Conservation (phyloP, 192 early-diverging fungal genomes). For the Linnemannia schmuckeri region DNA sequence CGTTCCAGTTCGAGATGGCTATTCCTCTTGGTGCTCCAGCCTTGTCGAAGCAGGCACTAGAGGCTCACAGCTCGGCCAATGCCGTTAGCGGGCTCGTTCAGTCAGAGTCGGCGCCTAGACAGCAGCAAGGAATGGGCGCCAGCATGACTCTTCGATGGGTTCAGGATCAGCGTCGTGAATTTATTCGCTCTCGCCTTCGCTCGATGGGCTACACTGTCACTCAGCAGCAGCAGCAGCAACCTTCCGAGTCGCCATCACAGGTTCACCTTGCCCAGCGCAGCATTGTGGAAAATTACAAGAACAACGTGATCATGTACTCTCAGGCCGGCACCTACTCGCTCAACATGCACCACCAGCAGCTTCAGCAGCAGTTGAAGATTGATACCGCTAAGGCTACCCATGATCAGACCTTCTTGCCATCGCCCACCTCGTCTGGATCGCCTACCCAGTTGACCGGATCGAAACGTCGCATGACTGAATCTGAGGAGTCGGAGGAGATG, state of each 20-base stretch:
- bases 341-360: conserved; percentile 7
- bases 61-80: background rate
- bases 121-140: conserved; percentile 53
- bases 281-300: conserved; percentile 40
- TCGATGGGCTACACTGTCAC: conserved; percentile 35
- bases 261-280: background rate
- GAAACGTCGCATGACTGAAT: conserved; percentile 36
- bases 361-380: conserved; percentile 5
- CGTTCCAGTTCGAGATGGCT: conserved; percentile 42
- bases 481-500: conserved; percentile 12
- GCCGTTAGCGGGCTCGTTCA: conserved; percentile 25
- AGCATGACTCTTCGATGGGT: conserved; percentile 52
- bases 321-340: conserved; percentile 2
- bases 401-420: conserved; percentile 25
- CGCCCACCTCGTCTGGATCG: conserved; percentile 40
- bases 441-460: conserved; percentile 28
- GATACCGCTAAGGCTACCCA: background rate
- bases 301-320: conserved; percentile 39
- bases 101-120: conserved; percentile 31
- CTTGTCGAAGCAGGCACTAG: conserved; percentile 16
- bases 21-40: conserved; percentile 11
- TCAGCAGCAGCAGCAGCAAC: conserved; percentile 28
- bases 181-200: conserved; percentile 40
- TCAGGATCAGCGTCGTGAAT: conserved; percentile 49
- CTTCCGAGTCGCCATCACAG: background rate